Evolutionary conservation across 208 protist genomes (phyloP).

Genomic region (Leishmania amazonensis): DNA sequence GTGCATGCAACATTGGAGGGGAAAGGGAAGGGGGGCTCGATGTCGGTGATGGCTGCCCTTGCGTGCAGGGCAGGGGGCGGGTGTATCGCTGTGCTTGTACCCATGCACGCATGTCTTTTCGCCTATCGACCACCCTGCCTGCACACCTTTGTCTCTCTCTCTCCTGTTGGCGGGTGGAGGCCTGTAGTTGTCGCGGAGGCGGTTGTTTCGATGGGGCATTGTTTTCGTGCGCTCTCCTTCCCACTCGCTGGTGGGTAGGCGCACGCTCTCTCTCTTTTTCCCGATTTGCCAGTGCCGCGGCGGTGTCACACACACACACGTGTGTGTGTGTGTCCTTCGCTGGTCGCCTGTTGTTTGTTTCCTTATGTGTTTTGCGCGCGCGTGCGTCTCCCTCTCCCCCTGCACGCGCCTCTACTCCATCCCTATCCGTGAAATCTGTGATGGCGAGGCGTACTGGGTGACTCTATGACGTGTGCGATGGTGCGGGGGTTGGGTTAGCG

Average conservation of each 20-base stretch:
- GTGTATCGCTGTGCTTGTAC: neutral
- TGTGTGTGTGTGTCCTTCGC: too few species aligned
- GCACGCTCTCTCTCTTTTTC: neutral
- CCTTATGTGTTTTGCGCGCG: neutral
- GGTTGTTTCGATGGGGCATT: neutral
- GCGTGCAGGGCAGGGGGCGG: neutral
- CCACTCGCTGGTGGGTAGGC: neutral
- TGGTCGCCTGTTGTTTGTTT: too few species aligned
- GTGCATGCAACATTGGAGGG: neutral
- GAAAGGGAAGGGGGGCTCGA: too few species aligned
- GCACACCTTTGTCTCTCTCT: neutral
- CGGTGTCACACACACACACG: too few species aligned
- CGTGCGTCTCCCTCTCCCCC: neutral
- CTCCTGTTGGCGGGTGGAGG: neutral
- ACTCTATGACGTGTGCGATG: neutral
- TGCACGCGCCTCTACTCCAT: constrained; percentile 8
- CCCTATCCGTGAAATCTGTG: neutral
- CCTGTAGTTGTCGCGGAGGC: neutral
- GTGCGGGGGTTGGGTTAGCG: neutral
- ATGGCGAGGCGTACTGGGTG: neutral
- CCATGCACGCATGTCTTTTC: neutral
- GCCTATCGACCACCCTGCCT: neutral
- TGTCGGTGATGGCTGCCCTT: too few species aligned
- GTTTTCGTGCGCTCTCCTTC: neutral
- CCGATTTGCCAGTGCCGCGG: neutral